These are phyloP conservation scores for Cutaneotrichosporon dermatis DNA, from an alignment of 1,284 basidiomycete genomes.

Conservation along the genomic window DNA sequence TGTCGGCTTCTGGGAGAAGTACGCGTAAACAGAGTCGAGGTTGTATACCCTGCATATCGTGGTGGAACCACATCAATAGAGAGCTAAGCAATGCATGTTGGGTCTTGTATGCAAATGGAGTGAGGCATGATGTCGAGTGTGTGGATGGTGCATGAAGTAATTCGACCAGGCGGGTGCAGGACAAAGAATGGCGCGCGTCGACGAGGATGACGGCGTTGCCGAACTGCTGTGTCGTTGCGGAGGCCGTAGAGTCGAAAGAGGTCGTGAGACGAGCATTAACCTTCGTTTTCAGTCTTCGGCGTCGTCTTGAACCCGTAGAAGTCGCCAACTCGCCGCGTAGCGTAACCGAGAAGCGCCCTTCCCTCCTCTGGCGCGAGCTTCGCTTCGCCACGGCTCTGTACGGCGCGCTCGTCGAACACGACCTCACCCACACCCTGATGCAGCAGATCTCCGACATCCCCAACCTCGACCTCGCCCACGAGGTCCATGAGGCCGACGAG, in stretches of 20 bases:
- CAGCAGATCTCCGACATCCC: conserved; percentile 9
- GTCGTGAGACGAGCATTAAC: not conserved
- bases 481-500: conserved; percentile 26
- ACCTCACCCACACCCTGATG: conserved; percentile 12
- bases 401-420: conserved; percentile 1
- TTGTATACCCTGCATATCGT: not conserved
- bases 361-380: conserved; percentile 1
- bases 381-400: not conserved
- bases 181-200: no score
- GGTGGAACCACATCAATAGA: no score
- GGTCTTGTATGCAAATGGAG: not conserved
- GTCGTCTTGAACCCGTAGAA: conserved; percentile 17
- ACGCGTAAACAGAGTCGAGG: not conserved
- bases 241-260: no score
- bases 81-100: no score
- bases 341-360: conserved; percentile 14
- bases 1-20: conserved; percentile 8
- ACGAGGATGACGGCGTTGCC: no score
- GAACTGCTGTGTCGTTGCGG: no score
- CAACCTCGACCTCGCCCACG: conserved; percentile 14
- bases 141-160: no score
- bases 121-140: no score
- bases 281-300: not conserved
- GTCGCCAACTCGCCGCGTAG: conserved; percentile 19
- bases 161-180: no score